phyloP scores from a whole-genome alignment of 805 yeast genomes.

The Cyberlindnera sargentensis region DNA sequence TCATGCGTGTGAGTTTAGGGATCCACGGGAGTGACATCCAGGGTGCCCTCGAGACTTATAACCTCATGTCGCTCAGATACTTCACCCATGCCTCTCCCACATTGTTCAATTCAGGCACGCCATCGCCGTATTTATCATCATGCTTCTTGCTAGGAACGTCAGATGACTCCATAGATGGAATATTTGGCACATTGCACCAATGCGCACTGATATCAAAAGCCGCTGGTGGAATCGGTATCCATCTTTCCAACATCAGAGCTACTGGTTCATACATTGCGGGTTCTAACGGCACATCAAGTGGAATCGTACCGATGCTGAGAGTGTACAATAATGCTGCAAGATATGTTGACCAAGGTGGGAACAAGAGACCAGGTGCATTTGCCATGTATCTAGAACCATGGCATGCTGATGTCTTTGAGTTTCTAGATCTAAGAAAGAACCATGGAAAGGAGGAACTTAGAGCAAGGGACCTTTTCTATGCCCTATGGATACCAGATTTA shows the following conservation, averaged over 20 bases:
- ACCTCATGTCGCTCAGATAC: constrained; percentile 78
- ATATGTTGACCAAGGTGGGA: constrained; percentile 98
- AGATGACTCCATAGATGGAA: constrained; percentile 94
- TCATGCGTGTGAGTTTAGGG: constrained; percentile 89
- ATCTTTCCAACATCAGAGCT: constrained; percentile 80
- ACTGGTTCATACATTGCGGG: constrained; percentile 90
- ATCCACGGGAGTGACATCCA: constrained; percentile 70
- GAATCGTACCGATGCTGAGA: constrained; percentile 90
- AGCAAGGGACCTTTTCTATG: constrained; percentile 90
- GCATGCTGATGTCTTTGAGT: constrained; percentile 90
- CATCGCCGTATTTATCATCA: constrained; percentile 78
- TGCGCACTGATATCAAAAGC: constrained; percentile 89
- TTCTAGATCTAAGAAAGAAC: constrained; percentile 81
- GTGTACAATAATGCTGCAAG: constrained; percentile 95
- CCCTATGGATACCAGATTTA: constrained; percentile 91
- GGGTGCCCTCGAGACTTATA: constrained; percentile 73
- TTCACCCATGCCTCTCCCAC: constrained; percentile 98
- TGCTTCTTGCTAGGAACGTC: constrained; percentile 88
- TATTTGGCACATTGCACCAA: constrained; percentile 80
- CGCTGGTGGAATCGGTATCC: constrained; percentile 94
- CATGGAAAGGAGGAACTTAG: constrained; percentile 94
- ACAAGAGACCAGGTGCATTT: constrained; percentile 96
- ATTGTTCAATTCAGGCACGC: constrained; percentile 87
- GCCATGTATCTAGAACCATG: constrained; percentile 94
- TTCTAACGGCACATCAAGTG: constrained; percentile 88